These are phyloP conservation scores for Trebouxia gelatinosa DNA, from an alignment of 163 green algal genomes.

Conservation along the genomic window DNA sequence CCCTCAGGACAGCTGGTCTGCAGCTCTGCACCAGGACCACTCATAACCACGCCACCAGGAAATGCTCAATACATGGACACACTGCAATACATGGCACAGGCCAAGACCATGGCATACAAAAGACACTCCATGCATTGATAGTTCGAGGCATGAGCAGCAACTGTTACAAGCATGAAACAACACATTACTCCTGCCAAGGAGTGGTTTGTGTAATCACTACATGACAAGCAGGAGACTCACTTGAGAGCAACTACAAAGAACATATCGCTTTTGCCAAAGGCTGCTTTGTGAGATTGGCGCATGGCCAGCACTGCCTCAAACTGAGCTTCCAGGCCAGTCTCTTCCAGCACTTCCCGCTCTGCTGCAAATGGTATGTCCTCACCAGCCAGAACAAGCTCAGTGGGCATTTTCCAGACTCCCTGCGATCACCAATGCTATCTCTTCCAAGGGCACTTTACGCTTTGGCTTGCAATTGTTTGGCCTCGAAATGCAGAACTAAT, in stretches of 20 bases:
- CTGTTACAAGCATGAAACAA: neutral
- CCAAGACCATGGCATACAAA: too few relatives aligned
- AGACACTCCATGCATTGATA: neutral
- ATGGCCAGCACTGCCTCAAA: constrained; percentile 55
- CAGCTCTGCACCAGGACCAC: too few relatives aligned
- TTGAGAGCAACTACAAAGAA: constrained; percentile 59
- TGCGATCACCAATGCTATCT: neutral
- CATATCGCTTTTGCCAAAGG: constrained; percentile 57
- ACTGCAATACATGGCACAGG: too few relatives aligned
- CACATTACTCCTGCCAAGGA: neutral
- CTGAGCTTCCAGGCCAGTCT: constrained; percentile 42
- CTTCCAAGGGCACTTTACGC: neutral
- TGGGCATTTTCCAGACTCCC: constrained; percentile 87
- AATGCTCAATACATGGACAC: too few relatives aligned
- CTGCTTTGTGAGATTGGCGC: constrained; percentile 56
- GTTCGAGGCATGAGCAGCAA: neutral
- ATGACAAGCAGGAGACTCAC: constrained; percentile 3
- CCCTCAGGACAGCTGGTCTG: too few relatives aligned
- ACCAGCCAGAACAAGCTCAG: constrained; percentile 51
- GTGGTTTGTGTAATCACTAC: neutral
- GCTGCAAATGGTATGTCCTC: constrained; percentile 70
- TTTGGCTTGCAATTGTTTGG: neutral
- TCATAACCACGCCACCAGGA: too few relatives aligned
- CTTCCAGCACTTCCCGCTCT: constrained; percentile 58
- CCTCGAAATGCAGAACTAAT: neutral